phyloP scores from a whole-genome alignment of 345 rosid genomes.

The Eucalyptus tenuipes region DNA sequence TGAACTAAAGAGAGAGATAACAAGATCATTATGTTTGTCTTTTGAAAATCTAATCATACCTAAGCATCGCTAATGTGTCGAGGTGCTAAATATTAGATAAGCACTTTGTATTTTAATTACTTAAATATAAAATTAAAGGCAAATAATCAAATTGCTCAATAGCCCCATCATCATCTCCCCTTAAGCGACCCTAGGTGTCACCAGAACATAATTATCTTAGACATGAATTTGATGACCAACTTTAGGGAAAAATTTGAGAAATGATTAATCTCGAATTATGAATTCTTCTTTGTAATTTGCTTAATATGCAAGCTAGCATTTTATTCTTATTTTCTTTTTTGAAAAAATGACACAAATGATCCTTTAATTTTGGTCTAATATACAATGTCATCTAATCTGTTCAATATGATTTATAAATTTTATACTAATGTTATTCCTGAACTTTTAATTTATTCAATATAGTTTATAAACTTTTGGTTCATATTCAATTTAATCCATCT shows the following conservation, averaged over 20 bases:
- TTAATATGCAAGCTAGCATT: not conserved
- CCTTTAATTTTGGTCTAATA: fast-evolving
- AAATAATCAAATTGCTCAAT: not conserved
- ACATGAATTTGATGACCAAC: not conserved
- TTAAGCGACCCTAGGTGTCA: not conserved
- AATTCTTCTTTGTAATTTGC: not conserved
- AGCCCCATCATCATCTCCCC: not conserved
- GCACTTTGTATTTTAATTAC: not conserved
- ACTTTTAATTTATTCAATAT: not conserved
- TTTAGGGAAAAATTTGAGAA: not conserved
- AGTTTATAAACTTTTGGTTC: not conserved
- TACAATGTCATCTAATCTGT: not conserved
- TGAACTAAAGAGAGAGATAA: not conserved
- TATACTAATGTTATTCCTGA: too few species aligned
- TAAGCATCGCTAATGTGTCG: not conserved
- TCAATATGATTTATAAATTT: too few species aligned
- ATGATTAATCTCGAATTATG: not conserved
- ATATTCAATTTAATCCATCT: too few species aligned
- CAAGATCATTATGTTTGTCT: not conserved
- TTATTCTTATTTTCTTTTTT: not conserved
- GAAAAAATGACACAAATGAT: not conserved
- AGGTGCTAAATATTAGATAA: not conserved
- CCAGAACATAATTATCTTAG: not conserved
- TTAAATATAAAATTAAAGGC: not conserved
- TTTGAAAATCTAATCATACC: not conserved